These are phyloP conservation scores for Oemleria cerasiformis DNA, from an alignment of 306 rosid species.

Conservation along the genomic window DNA sequence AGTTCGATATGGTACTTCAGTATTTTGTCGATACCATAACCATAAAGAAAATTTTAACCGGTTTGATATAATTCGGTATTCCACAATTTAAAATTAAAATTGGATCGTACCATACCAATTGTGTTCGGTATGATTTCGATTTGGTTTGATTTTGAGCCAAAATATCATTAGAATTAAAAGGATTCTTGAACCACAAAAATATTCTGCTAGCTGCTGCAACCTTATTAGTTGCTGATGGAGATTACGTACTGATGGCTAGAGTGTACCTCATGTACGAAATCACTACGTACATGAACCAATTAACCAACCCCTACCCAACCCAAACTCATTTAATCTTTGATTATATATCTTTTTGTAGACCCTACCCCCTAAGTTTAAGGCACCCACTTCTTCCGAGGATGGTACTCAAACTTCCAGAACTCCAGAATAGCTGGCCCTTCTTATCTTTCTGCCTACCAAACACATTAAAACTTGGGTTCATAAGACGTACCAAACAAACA, in stretches of 20 bases:
- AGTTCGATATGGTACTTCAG: too few relatives aligned
- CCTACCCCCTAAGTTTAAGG: slow-evolving; percentile 36
- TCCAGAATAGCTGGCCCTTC: slow-evolving; percentile 16
- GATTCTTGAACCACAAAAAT: neutral
- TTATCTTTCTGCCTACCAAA: slow-evolving; percentile 27
- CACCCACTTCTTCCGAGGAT: slow-evolving; percentile 32
- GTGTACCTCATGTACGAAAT: too few relatives aligned
- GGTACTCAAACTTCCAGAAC: slow-evolving; percentile 25
- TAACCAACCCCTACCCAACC: slow-evolving; percentile 53
- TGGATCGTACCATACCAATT: too few relatives aligned
- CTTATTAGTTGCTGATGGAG: neutral
- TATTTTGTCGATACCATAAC: too few relatives aligned
- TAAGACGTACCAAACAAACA: slow-evolving; percentile 1
- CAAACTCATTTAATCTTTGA: slow-evolving; percentile 21
- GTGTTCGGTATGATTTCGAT: too few relatives aligned
- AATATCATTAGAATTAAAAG: slow-evolving; percentile 10
- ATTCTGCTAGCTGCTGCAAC: slow-evolving; percentile 13
- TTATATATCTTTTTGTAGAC: slow-evolving; percentile 26
- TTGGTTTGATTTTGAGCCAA: too few relatives aligned
- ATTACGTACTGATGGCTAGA: neutral
- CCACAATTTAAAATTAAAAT: too few relatives aligned
- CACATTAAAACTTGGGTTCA: slow-evolving; percentile 23
- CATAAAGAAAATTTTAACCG: too few relatives aligned
- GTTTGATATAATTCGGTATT: too few relatives aligned
- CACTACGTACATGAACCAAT: too few relatives aligned